Evolutionary conservation across 2,329 filamentous ascomycete species (phyloP), one percentile per base, ranked within the genome.

Genomic region (Penicillium digitatum): DNA sequence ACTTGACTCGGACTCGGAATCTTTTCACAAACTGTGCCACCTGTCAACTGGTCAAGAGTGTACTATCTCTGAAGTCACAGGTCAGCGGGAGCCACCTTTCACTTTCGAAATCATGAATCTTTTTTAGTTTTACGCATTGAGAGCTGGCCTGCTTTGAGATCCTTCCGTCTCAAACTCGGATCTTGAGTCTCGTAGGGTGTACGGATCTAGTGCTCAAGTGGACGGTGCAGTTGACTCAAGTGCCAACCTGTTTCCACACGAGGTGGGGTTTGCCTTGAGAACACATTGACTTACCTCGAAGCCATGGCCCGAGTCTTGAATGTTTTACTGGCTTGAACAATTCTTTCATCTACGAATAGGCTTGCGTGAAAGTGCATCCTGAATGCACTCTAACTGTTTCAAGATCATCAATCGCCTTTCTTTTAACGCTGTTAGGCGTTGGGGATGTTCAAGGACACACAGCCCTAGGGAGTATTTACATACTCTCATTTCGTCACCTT

Each of bases 91-190:
- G 34, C 16, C 32, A n/a, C 14, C 47, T 10, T 55, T 50, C 39
- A 32, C 45, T 18, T 29, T 51, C 9, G 52, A 55, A 35, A 50
- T 54, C 1, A 27, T 38, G 34, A 39, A 55, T 40, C 20, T 24
- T 1, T 46, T 55, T 4, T 55, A 29, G 38, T 2, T 26, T 1
- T 1, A 1, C 18, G 8, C 11, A 22, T 5, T 0, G 16, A 31
- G 8, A 14, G 5, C 7, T 18, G 22, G 2, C 11, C 2, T 7
- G 9, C 5, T 5, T n/a, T 9, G 8, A 8, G 0, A 3, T 11
- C 20, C 3, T 14, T 14, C 9, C 1, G 8, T 24, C 20, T 20
- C 10, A 7, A 18, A 29, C 26, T 39, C 1, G 6, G 16, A 5
- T 44, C 12, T 3, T 16, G 1, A 5, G 7, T 2, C 27, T 10